These are phyloP conservation scores for Colletotrichum gigasporum DNA, from an alignment of 2,329 filamentous ascomycete genomes.

Conservation along the genomic window DNA sequence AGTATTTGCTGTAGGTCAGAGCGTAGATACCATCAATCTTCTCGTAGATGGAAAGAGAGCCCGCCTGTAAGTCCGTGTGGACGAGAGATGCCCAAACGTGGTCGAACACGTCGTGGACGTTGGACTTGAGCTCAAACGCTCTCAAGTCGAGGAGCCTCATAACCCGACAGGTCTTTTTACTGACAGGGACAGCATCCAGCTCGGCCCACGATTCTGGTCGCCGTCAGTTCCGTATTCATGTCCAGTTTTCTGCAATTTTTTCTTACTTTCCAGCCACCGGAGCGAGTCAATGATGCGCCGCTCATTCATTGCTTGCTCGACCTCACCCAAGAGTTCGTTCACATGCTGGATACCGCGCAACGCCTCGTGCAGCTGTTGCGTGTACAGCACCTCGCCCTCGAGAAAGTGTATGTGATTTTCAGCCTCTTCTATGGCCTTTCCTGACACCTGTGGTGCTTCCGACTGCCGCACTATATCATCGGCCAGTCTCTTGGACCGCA, in stretches of 20 bases:
- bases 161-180: slow-evolving; percentile 69
- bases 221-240: slow-evolving; percentile 36
- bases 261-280: slow-evolving; percentile 63
- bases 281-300: slow-evolving; percentile 66
- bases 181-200: slow-evolving; percentile 67
- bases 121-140: slow-evolving; percentile 71
- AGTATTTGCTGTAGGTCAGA: not conserved
- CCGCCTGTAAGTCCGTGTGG: slow-evolving; percentile 64
- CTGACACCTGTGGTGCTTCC: slow-evolving; percentile 67
- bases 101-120: slow-evolving; percentile 73
- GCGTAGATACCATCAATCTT: slow-evolving; percentile 56
- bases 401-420: slow-evolving; percentile 67
- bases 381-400: slow-evolving; percentile 66
- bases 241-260: too few species aligned
- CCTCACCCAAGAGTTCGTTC: slow-evolving; percentile 68
- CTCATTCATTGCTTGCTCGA: slow-evolving; percentile 66
- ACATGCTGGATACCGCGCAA: slow-evolving; percentile 64
- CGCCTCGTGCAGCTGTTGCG: slow-evolving; percentile 61
- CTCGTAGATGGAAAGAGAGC: slow-evolving; percentile 65
- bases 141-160: slow-evolving; percentile 73
- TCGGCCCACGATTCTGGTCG: slow-evolving; percentile 63
- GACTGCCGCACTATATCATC: slow-evolving; percentile 83
- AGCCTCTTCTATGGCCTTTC: slow-evolving; percentile 61
- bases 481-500: slow-evolving; percentile 80
- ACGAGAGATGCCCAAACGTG: slow-evolving; percentile 78